phyloP scores from a whole-genome alignment of 176 grass and related monocot genomes.

The Microstegium vimineum region DNA sequence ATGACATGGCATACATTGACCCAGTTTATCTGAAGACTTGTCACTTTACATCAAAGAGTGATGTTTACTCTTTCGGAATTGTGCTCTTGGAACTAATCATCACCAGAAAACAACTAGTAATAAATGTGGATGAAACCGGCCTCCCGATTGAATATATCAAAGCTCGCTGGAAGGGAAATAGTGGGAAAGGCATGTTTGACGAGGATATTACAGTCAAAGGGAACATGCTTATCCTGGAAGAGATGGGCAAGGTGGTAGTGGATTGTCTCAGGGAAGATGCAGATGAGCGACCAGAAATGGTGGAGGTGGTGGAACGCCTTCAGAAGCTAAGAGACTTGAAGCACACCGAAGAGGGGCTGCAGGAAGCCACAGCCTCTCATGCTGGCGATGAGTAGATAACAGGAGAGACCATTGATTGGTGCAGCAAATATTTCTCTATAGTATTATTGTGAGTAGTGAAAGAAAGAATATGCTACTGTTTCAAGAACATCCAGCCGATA shows the following conservation, averaged over 20 bases:
- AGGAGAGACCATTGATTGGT: not conserved
- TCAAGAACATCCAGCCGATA: too few relatives aligned
- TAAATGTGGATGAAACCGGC: fast-evolving
- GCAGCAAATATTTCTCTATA: not conserved
- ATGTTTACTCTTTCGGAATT: not conserved
- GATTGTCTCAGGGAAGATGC: not conserved
- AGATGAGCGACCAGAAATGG: not conserved
- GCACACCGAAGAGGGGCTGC: too few relatives aligned
- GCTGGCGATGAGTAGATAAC: not conserved
- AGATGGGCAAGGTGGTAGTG: not conserved
- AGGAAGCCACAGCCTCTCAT: too few relatives aligned
- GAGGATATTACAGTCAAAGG: not conserved
- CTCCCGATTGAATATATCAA: fast-evolving
- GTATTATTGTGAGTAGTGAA: too few relatives aligned
- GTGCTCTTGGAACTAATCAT: not conserved
- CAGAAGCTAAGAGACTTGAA: not conserved
- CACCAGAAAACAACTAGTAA: not conserved
- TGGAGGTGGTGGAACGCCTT: not conserved
- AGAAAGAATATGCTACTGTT: too few relatives aligned
- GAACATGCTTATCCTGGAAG: not conserved
- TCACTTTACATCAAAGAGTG: not conserved
- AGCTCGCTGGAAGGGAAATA: not conserved
- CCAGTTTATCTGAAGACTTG: not conserved
- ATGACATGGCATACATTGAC: too few relatives aligned
- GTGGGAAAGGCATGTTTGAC: not conserved